These are phyloP conservation scores for Salix brachista DNA, from an alignment of 345 rosid species.

Conservation along the genomic window DNA sequence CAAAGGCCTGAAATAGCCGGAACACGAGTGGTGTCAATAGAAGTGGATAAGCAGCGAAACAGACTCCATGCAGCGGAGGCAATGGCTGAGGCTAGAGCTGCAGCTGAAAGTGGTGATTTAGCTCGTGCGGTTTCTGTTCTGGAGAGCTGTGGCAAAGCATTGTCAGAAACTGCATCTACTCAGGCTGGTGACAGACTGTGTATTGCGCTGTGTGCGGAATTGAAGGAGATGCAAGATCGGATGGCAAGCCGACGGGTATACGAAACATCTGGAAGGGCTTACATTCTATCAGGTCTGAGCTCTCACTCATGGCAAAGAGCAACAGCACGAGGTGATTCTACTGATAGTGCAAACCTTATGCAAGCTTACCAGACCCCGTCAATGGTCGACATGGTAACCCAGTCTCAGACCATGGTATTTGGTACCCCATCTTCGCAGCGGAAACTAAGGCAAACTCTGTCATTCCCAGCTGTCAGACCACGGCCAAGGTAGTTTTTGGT, in stretches of 20 bases:
- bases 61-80: conserved; percentile 78
- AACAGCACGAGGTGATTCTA: conserved; percentile 89
- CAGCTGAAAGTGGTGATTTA: conserved; percentile 79
- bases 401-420: conserved; percentile 59
- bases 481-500: conserved; percentile 45
- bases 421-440: conserved; percentile 53
- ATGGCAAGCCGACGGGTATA: conserved; percentile 84
- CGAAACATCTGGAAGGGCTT: conserved; percentile 87
- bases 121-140: conserved; percentile 56
- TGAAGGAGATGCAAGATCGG: conserved; percentile 92
- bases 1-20: conserved; percentile 49
- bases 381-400: conserved; percentile 84
- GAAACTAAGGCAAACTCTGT: conserved; percentile 58
- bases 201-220: conserved; percentile 68
- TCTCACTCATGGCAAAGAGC: conserved; percentile 99
- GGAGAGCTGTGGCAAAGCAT: conserved; percentile 48
- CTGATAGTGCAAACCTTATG: conserved; percentile 63
- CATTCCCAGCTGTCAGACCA: conserved; percentile 59
- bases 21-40: conserved; percentile 51
- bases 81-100: conserved; percentile 68
- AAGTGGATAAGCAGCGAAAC: conserved; percentile 87
- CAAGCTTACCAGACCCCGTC: conserved; percentile 88
- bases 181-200: conserved; percentile 66
- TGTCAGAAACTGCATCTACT: conserved; percentile 60
- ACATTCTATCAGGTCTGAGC: conserved; percentile 88